Base-by-base conservation (phyloP, 106 monocot genomes). In the Vanilla planifolia region DNA sequence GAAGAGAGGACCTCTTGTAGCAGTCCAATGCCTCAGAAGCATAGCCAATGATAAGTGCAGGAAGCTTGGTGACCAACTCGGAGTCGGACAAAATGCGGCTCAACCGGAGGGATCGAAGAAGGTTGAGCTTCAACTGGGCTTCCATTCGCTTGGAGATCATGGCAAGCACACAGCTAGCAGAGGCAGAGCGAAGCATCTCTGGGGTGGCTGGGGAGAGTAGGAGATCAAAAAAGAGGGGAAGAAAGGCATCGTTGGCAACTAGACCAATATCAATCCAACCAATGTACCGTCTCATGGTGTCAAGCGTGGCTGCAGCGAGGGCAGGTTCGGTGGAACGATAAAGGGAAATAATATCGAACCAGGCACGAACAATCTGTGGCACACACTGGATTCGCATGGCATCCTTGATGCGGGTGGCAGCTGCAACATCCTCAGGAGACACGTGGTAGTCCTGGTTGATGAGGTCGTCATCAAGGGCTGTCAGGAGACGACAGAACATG, bases 261-360 rank as follows among this genome's bases (percentile, higher is more conserved):
- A 96, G 71, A 0, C 53, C 42, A 42, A 96, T 84, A 60, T 96
- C 91, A 44, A 96, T 91, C 96, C 96, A 96, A 8, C 77, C 6
- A 64, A 87, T 74, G 61, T 84, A 84, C 57, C 87, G 77, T 28
- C 76, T 36, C 67, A 81, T 73, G 9, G 73, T 72, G 44, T 95
- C 89, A 13, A 95, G 83, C 6, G 68, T 79, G 15, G 35, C 23
- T 0, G 90, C 80, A 24, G 87, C 81, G 5, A 84, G 59, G 14
- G 41, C 55, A 0, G 83, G 79, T 17, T 96, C 79, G 4, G 79
- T 68, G 39, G 60, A 29, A 3, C 71, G 76, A 55, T 78, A 84
- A 21, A 69, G 43, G 13, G 69, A 60, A 19, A 70, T 66, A 15
- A 73, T 73, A 23, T 90, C 79, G 27, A 81, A 90, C 83, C 77